Percentiles rank a stretch among this genome's conserved stretches.
Evolutionary conservation across 2,329 filamentous ascomycete species (phyloP).

Genomic region (Neurospora sp.): DNA sequence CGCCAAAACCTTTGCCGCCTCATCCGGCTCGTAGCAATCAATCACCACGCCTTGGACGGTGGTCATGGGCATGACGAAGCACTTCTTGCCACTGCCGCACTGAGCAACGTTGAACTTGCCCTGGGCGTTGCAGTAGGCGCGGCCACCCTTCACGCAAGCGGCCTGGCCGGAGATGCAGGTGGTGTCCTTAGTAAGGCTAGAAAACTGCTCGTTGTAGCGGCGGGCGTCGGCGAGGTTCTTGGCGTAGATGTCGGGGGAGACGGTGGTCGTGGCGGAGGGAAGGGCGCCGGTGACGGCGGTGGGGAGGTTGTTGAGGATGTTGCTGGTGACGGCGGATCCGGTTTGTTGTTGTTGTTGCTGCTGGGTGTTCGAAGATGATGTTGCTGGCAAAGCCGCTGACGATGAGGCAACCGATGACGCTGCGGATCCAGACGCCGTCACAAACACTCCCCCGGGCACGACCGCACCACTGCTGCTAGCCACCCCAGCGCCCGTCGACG

Average conservation of each 20-base stretch:
- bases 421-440: not conserved
- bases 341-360: not conserved
- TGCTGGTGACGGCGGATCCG: constrained; percentile 26
- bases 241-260: constrained; percentile 31
- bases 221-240: constrained; percentile 35
- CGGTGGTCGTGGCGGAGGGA: constrained; percentile 25
- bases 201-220: constrained; percentile 38
- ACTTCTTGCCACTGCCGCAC: constrained; percentile 25
- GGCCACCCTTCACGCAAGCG: constrained; percentile 41
- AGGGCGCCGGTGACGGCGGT: constrained; percentile 27
- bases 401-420: not conserved
- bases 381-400: not conserved
- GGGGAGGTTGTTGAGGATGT: constrained; percentile 29
- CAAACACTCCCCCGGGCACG: not conserved
- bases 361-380: constrained; percentile 6
- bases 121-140: constrained; percentile 33
- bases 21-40: constrained; percentile 32
- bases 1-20: constrained; percentile 34
- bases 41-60: constrained; percentile 37
- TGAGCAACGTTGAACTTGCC: constrained; percentile 35
- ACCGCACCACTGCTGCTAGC: not conserved
- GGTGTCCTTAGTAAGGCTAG: constrained; percentile 31
- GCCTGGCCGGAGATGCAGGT: constrained; percentile 36
- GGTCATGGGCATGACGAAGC: constrained; percentile 45
- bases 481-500: not conserved